A percentile compares a stretch with the other conserved stretches of the same genome.
phyloP scores from a whole-genome alignment of 805 yeast species.

The Candida ascalaphidarum region DNA sequence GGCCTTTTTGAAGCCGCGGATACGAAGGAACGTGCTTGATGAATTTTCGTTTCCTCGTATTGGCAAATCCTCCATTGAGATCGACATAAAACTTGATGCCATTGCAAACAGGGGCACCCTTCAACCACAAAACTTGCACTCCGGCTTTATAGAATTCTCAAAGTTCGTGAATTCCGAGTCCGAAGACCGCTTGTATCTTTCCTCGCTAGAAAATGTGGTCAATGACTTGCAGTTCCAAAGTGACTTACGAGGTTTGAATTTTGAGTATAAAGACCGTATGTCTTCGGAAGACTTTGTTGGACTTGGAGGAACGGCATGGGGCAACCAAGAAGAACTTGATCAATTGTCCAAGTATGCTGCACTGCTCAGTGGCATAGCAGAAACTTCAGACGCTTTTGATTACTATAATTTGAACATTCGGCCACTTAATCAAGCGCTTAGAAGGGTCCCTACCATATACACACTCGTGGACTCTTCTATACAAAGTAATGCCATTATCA shows the following conservation, averaged over 20 bases:
- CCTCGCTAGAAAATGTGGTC: conserved; percentile 48
- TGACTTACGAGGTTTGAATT: conserved; percentile 18
- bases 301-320: conserved; percentile 18
- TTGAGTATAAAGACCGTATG: conserved; percentile 10
- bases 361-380: conserved; percentile 10
- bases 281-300: conserved; percentile 26
- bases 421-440: no score
- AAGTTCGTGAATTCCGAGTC: conserved; percentile 3
- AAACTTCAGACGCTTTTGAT: conserved; percentile 2
- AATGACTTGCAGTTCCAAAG: conserved; percentile 51
- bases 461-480: no score
- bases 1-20: conserved; percentile 9
- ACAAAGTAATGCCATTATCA: no score
- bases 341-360: conserved; percentile 22
- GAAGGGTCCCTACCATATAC: no score
- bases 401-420: no score
- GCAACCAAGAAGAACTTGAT: conserved; percentile 19
- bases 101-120: conserved; percentile 48
- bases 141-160: conserved; percentile 34
- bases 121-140: conserved; percentile 40
- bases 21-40: conserved; percentile 20
- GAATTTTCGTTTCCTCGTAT: conserved; percentile 37
- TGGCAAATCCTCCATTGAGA: conserved; percentile 58
- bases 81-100: conserved; percentile 57
- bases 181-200: conserved; percentile 20